Evolutionary conservation across 495 filamentous ascomycete genomes (phyloP).

Genomic region (Achaetomiella virescens): DNA sequence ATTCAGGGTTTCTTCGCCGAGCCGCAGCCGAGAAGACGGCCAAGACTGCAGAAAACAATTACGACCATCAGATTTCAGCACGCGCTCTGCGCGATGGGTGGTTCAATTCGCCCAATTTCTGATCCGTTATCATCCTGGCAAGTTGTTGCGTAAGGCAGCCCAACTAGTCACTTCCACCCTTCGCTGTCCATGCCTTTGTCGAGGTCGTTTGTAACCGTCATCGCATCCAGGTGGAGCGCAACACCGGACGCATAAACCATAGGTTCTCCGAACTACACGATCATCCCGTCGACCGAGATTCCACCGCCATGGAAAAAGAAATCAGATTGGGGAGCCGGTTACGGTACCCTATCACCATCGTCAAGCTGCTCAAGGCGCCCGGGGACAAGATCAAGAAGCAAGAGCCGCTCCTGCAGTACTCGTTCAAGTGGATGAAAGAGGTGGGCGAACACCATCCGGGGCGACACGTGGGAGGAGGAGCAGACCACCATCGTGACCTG

Average conservation of each 20-base stretch:
- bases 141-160: conserved; percentile 20
- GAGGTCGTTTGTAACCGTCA: not conserved
- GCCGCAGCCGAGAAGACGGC: not conserved
- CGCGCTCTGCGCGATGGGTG: conserved; percentile 33
- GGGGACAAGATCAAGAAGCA: conserved; percentile 69
- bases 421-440: conserved; percentile 65
- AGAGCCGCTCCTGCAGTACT: conserved; percentile 75
- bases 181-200: not conserved
- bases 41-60: not conserved
- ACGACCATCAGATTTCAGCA: not conserved
- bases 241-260: not conserved
- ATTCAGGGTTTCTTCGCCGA: not conserved
- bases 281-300: not conserved
- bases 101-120: conserved; percentile 8
- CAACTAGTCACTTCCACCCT: too few species aligned
- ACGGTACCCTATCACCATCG: conserved; percentile 93
- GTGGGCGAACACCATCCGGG: conserved; percentile 64
- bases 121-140: conserved; percentile 10
- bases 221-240: not conserved
- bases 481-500: conserved; percentile 69
- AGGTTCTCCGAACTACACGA: not conserved
- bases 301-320: conserved; percentile 30
- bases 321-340: conserved; percentile 52
- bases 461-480: conserved; percentile 50
- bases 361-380: conserved; percentile 68